Evolutionary conservation across 2,329 filamentous ascomycete species (phyloP).

Genomic region (Apiospora aurea): DNA sequence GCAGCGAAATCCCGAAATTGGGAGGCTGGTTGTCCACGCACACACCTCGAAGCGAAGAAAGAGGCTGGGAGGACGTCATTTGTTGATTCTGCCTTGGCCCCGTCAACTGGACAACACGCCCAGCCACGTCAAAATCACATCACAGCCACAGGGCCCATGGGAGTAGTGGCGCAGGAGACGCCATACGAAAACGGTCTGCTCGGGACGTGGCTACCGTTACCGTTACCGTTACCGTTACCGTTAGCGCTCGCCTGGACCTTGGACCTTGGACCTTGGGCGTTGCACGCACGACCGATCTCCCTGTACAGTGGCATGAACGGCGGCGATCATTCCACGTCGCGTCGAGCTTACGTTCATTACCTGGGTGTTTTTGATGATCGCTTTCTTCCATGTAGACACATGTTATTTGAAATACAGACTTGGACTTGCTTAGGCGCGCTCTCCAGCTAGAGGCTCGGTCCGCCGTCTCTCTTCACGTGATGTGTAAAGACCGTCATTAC

Average conservation of each 20-base stretch:
- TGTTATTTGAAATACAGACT: not conserved
- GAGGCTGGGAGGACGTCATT: conserved; percentile 14
- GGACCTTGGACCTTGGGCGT: not conserved
- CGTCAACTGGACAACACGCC: not conserved
- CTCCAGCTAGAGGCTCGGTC: not conserved
- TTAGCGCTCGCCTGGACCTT: not conserved
- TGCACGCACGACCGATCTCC: not conserved
- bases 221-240: not conserved
- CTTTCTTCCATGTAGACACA: not conserved
- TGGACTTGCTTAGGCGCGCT: too few species aligned
- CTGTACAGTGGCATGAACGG: not conserved
- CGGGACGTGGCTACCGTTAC: not conserved
- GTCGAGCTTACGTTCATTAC: not conserved
- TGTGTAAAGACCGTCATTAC: too few species aligned
- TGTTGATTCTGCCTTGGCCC: conserved; percentile 4
- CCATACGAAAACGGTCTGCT: not conserved
- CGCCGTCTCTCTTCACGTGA: not conserved
- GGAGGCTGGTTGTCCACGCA: conserved; percentile 17
- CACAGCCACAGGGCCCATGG: not conserved
- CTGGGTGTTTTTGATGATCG: not conserved
- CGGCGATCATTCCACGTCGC: not conserved
- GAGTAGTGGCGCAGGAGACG: not conserved
- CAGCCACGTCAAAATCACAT: not conserved
- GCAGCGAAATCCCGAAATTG: conserved; percentile 12
- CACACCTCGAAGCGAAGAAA: not conserved